Conservation (phyloP, 1,139 yeast genomes). For the Candida pseudocylindracea region DNA sequence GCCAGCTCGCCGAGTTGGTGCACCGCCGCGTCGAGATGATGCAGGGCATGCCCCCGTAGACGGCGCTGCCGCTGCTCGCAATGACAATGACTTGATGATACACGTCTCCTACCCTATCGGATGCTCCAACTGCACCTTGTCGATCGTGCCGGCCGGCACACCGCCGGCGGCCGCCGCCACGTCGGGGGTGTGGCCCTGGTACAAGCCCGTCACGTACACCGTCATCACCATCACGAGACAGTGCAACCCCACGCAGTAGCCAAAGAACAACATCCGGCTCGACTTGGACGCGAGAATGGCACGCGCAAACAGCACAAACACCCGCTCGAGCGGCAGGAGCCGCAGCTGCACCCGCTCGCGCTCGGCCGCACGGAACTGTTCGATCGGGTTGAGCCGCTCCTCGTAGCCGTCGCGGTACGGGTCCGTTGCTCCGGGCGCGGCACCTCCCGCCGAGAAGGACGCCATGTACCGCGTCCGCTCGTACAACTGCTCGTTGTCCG, state of each 20-base stretch:
- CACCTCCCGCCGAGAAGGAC: slow-evolving; percentile 12
- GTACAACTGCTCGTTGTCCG: slow-evolving; percentile 29
- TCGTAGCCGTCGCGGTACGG: slow-evolving; percentile 48
- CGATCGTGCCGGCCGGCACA: too few relatives aligned
- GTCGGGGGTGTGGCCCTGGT: neutral
- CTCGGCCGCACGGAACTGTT: slow-evolving; percentile 60
- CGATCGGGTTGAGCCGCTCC: slow-evolving; percentile 62
- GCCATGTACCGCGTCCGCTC: slow-evolving; percentile 67
- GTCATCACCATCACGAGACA: slow-evolving; percentile 46
- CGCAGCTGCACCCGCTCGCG: slow-evolving; percentile 53
- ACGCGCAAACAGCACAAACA: slow-evolving; percentile 55
- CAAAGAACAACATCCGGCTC: slow-evolving; percentile 50
- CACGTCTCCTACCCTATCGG: too few relatives aligned
- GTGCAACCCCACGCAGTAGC: slow-evolving; percentile 60
- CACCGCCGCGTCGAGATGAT: too few relatives aligned
- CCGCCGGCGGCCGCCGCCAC: neutral
- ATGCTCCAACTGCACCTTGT: too few relatives aligned
- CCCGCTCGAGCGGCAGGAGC: slow-evolving; percentile 57
- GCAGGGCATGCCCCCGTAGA: too few relatives aligned
- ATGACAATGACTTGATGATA: too few relatives aligned
- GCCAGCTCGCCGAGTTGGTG: too few relatives aligned
- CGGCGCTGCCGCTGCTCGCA: too few relatives aligned
- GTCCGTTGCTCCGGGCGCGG: slow-evolving; percentile 4
- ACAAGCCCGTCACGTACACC: slow-evolving; percentile 21
- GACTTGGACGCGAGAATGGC: slow-evolving; percentile 52